Percentiles rank a stretch among this genome's conserved stretches.
phyloP scores from a whole-genome alignment of 2,329 filamentous ascomycete species.

The Diaporthe vexans region DNA sequence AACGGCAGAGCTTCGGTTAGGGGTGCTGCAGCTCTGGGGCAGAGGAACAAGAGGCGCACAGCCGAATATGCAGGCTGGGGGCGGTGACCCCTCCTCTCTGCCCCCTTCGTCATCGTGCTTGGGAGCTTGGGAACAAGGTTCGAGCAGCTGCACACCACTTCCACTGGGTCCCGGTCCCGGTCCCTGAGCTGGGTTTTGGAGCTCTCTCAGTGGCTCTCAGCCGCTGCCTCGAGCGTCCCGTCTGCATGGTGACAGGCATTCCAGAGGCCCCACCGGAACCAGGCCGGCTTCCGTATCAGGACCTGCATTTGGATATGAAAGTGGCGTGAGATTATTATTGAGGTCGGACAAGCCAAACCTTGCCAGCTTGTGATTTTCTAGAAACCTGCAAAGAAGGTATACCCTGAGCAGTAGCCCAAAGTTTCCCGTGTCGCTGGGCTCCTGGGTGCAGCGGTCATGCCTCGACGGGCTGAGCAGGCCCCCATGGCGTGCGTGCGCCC shows the following conservation, averaged over 20 bases:
- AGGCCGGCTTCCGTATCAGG: conserved; percentile 28
- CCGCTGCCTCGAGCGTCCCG: conserved; percentile 19
- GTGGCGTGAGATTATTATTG: conserved; percentile 25
- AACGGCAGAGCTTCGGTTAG: conserved; percentile 22
- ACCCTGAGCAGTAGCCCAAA: background rate
- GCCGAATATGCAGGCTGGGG: conserved; percentile 10
- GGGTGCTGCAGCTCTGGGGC: background rate
- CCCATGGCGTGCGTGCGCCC: background rate
- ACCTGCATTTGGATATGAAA: conserved; percentile 14
- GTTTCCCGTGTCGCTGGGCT: conserved; percentile 15
- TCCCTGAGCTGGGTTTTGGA: conserved; percentile 26
- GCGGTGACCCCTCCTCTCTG: conserved; percentile 13
- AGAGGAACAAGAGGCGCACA: conserved; percentile 1
- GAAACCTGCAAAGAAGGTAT: conserved; percentile 18
- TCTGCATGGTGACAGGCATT: conserved; percentile 28
- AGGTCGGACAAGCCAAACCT: background rate
- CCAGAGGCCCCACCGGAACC: conserved; percentile 29
- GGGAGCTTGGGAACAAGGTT: conserved; percentile 31
- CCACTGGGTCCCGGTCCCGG: conserved; percentile 13
- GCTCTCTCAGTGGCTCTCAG: conserved; percentile 28
- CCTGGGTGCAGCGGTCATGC: conserved; percentile 15
- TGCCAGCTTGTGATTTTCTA: conserved; percentile 27
- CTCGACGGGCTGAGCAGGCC: conserved; percentile 15
- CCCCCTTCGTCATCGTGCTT: conserved; percentile 37
- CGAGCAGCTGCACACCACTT: conserved; percentile 1